Percentiles rank a stretch among this genome's conserved stretches.
phyloP scores from a whole-genome alignment of 257 asterid genomes.

The Plantago ovata region DNA sequence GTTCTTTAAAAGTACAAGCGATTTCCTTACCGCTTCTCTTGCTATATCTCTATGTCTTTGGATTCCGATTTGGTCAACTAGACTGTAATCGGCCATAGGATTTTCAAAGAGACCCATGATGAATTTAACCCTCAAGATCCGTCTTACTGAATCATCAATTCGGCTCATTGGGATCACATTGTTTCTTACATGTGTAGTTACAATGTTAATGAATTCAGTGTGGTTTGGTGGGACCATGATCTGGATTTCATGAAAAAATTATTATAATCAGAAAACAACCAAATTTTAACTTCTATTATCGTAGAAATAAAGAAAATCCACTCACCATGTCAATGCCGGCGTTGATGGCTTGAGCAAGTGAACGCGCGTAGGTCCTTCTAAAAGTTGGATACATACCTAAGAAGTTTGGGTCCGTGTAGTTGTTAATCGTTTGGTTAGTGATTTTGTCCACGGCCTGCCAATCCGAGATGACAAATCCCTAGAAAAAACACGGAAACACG shows the following conservation, averaged over 20 bases:
- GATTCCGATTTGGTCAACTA: constrained; percentile 18
- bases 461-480: constrained; percentile 29
- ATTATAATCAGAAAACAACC: not conserved
- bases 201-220: constrained; percentile 21
- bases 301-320: not conserved
- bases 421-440: constrained; percentile 11
- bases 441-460: constrained; percentile 25
- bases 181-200: constrained; percentile 22
- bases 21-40: constrained; percentile 31
- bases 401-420: constrained; percentile 2
- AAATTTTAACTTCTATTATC: no score
- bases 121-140: constrained; percentile 31
- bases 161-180: constrained; percentile 17
- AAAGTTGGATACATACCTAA: constrained; percentile 8
- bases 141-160: constrained; percentile 27
- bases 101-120: constrained; percentile 28
- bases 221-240: constrained; percentile 28
- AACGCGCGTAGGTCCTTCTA: constrained; percentile 5
- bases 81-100: constrained; percentile 24
- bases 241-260: not conserved
- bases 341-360: constrained; percentile 21
- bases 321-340: constrained; percentile 29
- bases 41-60: constrained; percentile 29
- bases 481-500: not conserved
- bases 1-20: constrained; percentile 29